A percentile compares a stretch with the other conserved stretches of the same genome.
Conservation (phyloP, 2,329 filamentous ascomycete species). For the Trichoderma sp. region DNA sequence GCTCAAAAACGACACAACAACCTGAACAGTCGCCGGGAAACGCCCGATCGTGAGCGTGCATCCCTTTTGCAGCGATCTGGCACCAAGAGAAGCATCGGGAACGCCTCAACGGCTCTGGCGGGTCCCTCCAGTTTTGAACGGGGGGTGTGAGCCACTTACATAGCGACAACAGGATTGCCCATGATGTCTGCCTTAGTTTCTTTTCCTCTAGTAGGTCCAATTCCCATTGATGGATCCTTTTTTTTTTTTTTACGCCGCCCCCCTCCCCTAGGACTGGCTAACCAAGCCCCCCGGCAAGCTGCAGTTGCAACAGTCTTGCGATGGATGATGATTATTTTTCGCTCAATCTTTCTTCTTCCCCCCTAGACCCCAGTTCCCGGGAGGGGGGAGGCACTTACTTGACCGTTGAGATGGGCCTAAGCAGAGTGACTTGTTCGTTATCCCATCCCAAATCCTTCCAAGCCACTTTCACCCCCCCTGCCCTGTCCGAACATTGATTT, state of each 20-base stretch:
- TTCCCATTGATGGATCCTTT: not conserved
- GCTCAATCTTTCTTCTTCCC: not conserved
- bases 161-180: not conserved
- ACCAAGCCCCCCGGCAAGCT: not conserved
- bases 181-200: not conserved
- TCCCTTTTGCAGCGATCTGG: not conserved
- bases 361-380: not conserved
- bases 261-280: not conserved
- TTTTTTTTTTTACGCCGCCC: not conserved
- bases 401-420: constrained; percentile 11
- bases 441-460: not conserved
- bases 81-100: constrained; percentile 1
- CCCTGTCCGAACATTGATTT: not conserved
- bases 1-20: not conserved
- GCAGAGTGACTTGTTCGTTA: not conserved
- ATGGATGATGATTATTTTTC: not conserved
- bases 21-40: not conserved
- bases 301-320: not conserved
- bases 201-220: not conserved
- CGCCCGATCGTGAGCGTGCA: not conserved
- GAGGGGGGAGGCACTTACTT: not conserved
- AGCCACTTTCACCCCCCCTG: not conserved
- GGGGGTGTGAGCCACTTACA: not conserved
- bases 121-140: not conserved
- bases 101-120: not conserved